phyloP scores from a whole-genome alignment of 2,329 filamentous ascomycete species.

The Orbilia brochopaga region DNA sequence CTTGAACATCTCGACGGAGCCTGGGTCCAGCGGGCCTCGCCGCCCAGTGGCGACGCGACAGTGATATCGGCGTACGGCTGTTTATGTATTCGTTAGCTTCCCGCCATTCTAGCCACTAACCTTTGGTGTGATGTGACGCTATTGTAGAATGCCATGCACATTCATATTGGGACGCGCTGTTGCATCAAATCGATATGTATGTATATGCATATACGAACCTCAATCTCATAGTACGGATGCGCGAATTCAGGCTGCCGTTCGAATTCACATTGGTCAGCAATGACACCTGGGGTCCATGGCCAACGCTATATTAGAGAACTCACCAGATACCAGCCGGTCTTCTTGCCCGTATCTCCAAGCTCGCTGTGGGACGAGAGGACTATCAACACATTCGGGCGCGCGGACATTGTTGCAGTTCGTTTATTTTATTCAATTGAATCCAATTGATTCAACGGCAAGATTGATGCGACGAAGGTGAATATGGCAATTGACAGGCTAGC shows the following conservation, averaged over 20 bases:
- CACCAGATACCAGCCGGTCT: conserved; percentile 75
- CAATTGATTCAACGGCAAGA: too few species aligned
- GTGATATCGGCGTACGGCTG: conserved; percentile 64
- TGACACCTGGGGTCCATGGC: too few species aligned
- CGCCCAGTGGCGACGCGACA: conserved; percentile 69
- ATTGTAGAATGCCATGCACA: too few species aligned
- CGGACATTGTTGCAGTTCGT: conserved; percentile 31
- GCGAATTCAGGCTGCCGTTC: conserved; percentile 64
- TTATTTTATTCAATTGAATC: too few species aligned
- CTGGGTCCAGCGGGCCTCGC: conserved; percentile 68
- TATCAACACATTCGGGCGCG: conserved; percentile 68
- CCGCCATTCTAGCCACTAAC: too few species aligned
- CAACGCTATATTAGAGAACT: too few species aligned
- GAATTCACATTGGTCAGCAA: too few species aligned
- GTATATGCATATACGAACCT: conserved; percentile 19
- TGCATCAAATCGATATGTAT: too few species aligned
- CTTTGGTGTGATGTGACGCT: too few species aligned
- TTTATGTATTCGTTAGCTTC: not conserved
- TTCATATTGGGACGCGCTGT: too few species aligned
- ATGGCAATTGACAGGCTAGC: too few species aligned
- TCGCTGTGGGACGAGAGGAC: conserved; percentile 70
- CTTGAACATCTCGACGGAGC: conserved; percentile 65
- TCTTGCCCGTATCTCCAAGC: conserved; percentile 62
- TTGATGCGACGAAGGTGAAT: too few species aligned
- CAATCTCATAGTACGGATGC: conserved; percentile 67